These are phyloP conservation scores for Cutaneotrichosporon sp. DNA, from an alignment of 1,284 basidiomycete genomes.

Conservation along the genomic window DNA sequence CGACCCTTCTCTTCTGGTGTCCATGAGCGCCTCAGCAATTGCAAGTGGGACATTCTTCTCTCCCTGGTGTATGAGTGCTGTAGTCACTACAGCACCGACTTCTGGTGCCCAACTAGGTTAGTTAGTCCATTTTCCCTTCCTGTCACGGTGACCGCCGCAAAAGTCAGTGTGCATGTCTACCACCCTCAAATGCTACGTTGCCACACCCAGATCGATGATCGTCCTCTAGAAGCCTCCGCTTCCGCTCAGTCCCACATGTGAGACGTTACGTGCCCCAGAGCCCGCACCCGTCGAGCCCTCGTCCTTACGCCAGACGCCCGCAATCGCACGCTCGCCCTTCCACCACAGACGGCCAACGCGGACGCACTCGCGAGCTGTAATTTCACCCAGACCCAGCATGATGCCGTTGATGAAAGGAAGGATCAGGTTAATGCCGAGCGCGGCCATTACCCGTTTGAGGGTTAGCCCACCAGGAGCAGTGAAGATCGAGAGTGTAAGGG, in stretches of 20 bases:
- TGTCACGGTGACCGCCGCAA: too few relatives aligned
- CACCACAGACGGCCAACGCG: conserved; percentile 57
- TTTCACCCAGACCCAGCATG: conserved; percentile 97
- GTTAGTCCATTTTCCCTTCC: too few relatives aligned
- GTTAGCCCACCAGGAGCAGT: conserved; percentile 74
- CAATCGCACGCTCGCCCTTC: conserved; percentile 33
- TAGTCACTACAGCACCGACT: too few relatives aligned
- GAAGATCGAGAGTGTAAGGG: conserved; percentile 71
- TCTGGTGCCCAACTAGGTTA: too few relatives aligned
- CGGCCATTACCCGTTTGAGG: conserved; percentile 67
- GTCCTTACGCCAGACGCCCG: conserved; percentile 19
- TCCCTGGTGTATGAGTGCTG: too few relatives aligned
- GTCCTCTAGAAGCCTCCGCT: conserved; percentile 13
- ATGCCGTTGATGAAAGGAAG: conserved; percentile 95
- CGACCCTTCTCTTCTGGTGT: too few relatives aligned
- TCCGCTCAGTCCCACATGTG: conserved; percentile 39
- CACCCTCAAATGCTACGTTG: not conserved
- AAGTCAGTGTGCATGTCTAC: conserved; percentile 2
- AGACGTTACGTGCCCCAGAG: conserved; percentile 1
- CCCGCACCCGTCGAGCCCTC: conserved; percentile 19
- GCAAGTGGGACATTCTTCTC: too few relatives aligned
- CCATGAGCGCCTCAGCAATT: too few relatives aligned
- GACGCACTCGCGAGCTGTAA: conserved; percentile 84
- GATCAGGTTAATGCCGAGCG: conserved; percentile 83
- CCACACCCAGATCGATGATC: not conserved